These are phyloP conservation scores for Neurospora sp. DNA, from an alignment of 495 filamentous ascomycete genomes.

Conservation along the genomic window DNA sequence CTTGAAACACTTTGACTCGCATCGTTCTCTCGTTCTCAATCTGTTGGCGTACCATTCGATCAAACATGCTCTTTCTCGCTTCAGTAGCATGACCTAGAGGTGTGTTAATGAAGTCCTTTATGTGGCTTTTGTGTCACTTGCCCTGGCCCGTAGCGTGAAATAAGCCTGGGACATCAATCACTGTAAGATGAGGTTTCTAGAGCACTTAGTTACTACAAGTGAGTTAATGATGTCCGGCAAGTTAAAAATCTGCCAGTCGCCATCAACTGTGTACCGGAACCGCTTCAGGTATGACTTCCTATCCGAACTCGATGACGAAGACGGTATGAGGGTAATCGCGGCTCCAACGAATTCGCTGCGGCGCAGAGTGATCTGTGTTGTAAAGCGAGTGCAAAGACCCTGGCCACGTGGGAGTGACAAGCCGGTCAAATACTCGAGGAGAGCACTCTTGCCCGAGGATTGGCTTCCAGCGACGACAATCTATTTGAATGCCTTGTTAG, in stretches of 20 bases:
- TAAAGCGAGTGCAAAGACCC: slow-evolving; percentile 47
- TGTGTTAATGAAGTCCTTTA: background rate
- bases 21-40: background rate
- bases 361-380: slow-evolving; percentile 48
- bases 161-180: background rate
- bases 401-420: slow-evolving; percentile 41
- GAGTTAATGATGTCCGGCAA: slow-evolving; percentile 17
- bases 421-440: slow-evolving; percentile 42
- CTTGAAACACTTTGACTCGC: background rate
- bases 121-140: background rate
- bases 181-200: background rate
- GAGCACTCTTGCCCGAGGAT: slow-evolving; percentile 44
- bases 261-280: slow-evolving; percentile 7
- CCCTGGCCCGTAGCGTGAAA: background rate
- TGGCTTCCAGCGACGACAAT: slow-evolving; percentile 42
- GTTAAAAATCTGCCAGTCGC: slow-evolving; percentile 9
- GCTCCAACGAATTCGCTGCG: slow-evolving; percentile 24
- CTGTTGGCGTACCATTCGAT: background rate
- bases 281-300: slow-evolving; percentile 4
- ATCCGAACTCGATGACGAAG: slow-evolving; percentile 7
- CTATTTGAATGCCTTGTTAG: too few relatives aligned
- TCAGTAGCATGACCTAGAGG: background rate
- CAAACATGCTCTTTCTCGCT: background rate
- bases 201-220: background rate
- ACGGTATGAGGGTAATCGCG: slow-evolving; percentile 37